phyloP scores from a whole-genome alignment of 1,284 basidiomycete species.

The Takashimella tepidaria region DNA sequence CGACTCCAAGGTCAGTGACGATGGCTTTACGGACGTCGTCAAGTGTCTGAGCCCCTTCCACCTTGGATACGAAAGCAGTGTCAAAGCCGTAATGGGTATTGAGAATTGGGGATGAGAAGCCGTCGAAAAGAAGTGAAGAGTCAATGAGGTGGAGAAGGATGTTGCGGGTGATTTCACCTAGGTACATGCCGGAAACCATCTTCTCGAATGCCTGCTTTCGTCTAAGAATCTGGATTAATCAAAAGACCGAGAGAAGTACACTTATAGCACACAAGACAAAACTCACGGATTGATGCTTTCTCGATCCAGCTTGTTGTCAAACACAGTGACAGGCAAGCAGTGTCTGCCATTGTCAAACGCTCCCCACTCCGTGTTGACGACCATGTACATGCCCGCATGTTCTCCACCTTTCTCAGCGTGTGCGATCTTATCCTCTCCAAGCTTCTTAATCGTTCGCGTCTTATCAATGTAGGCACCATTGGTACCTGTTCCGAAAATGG shows the following conservation, averaged over 20 bases:
- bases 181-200: slow-evolving; percentile 98
- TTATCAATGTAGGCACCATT: slow-evolving; percentile 96
- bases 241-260: too few species aligned
- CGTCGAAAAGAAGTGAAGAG: slow-evolving; percentile 64
- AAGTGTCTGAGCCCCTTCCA: slow-evolving; percentile 55
- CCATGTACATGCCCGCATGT: slow-evolving; percentile 66
- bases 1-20: slow-evolving; percentile 59
- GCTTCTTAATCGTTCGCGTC: slow-evolving; percentile 75
- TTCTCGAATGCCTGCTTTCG: slow-evolving; percentile 94
- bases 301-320: slow-evolving; percentile 87
- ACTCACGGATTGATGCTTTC: slow-evolving; percentile 80
- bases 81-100: slow-evolving; percentile 93
- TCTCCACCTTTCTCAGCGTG: slow-evolving; percentile 48
- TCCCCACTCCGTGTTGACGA: slow-evolving; percentile 98
- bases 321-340: slow-evolving; percentile 85
- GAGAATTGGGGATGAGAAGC: slow-evolving; percentile 63
- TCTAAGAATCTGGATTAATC: slow-evolving; percentile 20
- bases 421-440: slow-evolving; percentile 58
- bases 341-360: slow-evolving; percentile 83
- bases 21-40: slow-evolving; percentile 55
- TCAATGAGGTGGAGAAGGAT: slow-evolving; percentile 83
- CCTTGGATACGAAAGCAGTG: slow-evolving; percentile 81
- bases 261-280: not conserved
- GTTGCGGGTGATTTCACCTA: slow-evolving; percentile 87
- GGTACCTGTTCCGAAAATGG: slow-evolving; percentile 96